phyloP scores from a whole-genome alignment of 140 eudicot species.

The Bidens hawaiensis region DNA sequence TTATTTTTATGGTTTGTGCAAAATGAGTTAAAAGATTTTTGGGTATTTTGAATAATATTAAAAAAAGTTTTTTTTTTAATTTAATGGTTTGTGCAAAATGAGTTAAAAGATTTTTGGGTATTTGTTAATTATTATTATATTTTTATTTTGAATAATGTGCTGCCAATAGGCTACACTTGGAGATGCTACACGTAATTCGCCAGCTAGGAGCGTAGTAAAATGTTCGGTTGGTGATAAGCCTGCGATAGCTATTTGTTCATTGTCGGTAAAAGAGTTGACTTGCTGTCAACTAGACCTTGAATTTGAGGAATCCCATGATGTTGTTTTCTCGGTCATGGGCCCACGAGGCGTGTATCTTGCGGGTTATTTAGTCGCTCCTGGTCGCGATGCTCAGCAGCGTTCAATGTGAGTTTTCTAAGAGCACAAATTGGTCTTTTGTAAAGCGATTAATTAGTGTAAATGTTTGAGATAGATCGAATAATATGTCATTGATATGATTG shows the following conservation, averaged over 20 bases:
- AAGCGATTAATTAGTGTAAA: background rate
- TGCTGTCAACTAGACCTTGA: slow-evolving; percentile 35
- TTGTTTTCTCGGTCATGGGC: slow-evolving; percentile 29
- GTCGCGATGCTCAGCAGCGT: background rate
- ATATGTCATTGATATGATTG: background rate
- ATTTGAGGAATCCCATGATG: slow-evolving; percentile 31
- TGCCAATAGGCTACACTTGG: slow-evolving; percentile 30
- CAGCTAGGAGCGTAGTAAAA: slow-evolving; percentile 23
- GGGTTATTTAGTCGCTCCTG: slow-evolving; percentile 24
- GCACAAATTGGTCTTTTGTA: background rate
- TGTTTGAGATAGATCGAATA: slow-evolving; percentile 3
- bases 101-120: no score
- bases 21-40: no score
- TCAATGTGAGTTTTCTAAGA: slow-evolving; percentile 5
- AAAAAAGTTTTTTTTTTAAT: no score
- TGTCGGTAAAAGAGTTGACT: slow-evolving; percentile 17
- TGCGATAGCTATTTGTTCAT: slow-evolving; percentile 29
- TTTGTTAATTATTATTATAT: no score
- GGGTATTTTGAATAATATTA: no score
- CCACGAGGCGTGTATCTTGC: slow-evolving; percentile 31
- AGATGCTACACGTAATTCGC: slow-evolving; percentile 29
- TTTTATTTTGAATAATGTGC: slow-evolving; percentile 1
- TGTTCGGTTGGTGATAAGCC: slow-evolving; percentile 27
- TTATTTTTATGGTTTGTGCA: no score
- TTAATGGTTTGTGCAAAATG: no score